phyloP scores from a whole-genome alignment of 352 stramenopile genomes.

The Phytophthora brassicae region DNA sequence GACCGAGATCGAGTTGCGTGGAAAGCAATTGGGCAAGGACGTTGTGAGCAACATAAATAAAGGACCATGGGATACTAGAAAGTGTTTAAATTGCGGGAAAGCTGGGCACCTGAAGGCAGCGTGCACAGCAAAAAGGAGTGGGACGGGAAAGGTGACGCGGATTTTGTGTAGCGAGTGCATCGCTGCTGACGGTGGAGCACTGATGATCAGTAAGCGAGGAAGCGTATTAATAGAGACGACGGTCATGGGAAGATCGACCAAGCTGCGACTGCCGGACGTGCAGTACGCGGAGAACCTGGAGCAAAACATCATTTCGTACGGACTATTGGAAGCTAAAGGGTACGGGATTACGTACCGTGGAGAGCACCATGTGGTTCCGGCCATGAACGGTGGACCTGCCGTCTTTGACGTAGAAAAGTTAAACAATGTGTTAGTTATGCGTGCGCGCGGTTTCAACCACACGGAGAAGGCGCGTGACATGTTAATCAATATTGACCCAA shows the following conservation, averaged over 20 bases:
- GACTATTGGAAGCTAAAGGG: conserved; percentile 14
- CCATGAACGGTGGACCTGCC: not conserved
- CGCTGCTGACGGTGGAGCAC: not conserved
- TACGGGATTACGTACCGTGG: conserved; percentile 5
- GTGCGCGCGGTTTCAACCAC: not conserved
- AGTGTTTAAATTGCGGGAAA: conserved; percentile 15
- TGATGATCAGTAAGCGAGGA: no score
- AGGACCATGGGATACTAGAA: not conserved
- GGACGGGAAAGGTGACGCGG: not conserved
- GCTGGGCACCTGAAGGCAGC: not conserved
- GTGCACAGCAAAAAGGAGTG: not conserved
- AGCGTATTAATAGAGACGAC: conserved; percentile 7
- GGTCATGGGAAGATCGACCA: not conserved
- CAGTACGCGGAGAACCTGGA: conserved; percentile 14
- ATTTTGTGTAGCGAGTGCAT: conserved; percentile 11
- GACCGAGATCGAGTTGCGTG: not conserved
- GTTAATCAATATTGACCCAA: conserved; percentile 12
- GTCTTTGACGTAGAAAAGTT: no score
- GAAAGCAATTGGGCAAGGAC: not conserved
- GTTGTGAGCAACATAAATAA: conserved; percentile 11
- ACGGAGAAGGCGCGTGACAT: not conserved
- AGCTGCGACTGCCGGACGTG: conserved; percentile 7
- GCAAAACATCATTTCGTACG: conserved; percentile 27
- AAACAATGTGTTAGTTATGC: conserved; percentile 16
- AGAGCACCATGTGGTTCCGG: not conserved